Base-by-base conservation (phyloP, 192 early-diverging fungal genomes). In the Coemansia furcata region DNA sequence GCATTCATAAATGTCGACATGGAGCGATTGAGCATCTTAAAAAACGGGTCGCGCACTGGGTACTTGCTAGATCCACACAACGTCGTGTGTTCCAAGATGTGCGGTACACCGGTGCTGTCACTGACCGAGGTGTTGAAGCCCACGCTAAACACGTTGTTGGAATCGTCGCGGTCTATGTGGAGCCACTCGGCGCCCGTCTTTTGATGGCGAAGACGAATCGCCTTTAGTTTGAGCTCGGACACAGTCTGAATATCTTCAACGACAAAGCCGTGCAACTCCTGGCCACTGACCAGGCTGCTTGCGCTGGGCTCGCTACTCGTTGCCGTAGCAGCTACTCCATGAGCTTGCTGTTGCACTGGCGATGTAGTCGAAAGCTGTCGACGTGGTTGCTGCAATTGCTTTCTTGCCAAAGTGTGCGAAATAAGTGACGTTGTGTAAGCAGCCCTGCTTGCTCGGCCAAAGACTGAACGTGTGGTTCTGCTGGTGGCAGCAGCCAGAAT, bases 1-100 rank as follows among this genome's bases (percentile, higher is more conserved):
- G 96, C 96, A 58, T 98, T 98, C 96, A 98, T 98, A 73, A 94
- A 98, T 17, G 94, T 98, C 14, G 96, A 88, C 85, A 98, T 89
- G 59, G 90, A 92, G 19, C 96, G 87, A 65, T 95, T 97, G 35
- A 95, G 82, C 96, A 98, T 98, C 77, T 98, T 98, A 84, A 98
- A 97, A 67, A 98, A 98, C n/a, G 96, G 96, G 72, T 98, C 96
- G 14, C 95, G 84, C 29, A 98, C 93, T n/a, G 95, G 96, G 66
- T 90, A 98, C 59, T 83, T 80, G 58, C 86, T 68, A 59, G 91
- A 93, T 8, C 96, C 96, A 63, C 96, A 98, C 39, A 98, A 85
- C 17, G 96, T 93, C 3, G 94, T 96, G 74, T 98, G 96, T 80
- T 97, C 94, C 58, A 98, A 86, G 72, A 98, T 97, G 71, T 98